phyloP scores from a whole-genome alignment of 768 basidiomycete species.

The Calocera viscosa region DNA sequence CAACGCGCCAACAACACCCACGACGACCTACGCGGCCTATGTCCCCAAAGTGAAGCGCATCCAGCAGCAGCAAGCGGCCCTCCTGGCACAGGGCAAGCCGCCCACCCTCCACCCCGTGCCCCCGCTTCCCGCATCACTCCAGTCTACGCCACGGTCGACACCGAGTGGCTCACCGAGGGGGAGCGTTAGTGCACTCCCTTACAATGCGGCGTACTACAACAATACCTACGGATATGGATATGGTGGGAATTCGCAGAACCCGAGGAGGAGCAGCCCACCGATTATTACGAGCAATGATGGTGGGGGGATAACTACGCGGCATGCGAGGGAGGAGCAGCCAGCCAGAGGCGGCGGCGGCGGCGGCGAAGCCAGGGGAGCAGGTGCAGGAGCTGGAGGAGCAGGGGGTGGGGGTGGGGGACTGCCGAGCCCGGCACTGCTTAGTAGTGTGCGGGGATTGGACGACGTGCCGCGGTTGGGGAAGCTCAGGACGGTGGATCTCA shows the following conservation, averaged over 20 bases:
- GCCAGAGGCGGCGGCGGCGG: not conserved
- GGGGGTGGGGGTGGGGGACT: slow-evolving; percentile 19
- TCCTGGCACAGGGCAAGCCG: not conserved
- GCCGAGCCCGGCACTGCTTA: slow-evolving; percentile 51
- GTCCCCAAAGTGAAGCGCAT: slow-evolving; percentile 51
- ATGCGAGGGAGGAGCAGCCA: too few species aligned
- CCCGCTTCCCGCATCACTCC: not conserved
- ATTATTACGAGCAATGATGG: slow-evolving; percentile 49
- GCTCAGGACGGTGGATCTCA: slow-evolving; percentile 77
- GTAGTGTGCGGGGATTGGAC: slow-evolving; percentile 84
- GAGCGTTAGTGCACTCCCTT: not conserved
- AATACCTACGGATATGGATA: too few species aligned
- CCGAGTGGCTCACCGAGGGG: not conserved
- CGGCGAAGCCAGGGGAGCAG: not conserved
- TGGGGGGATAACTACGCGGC: slow-evolving; percentile 40
- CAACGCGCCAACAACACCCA: not conserved
- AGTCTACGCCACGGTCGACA: not conserved
- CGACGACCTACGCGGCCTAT: slow-evolving; percentile 53
- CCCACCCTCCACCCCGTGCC: not conserved
- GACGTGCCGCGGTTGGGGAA: slow-evolving; percentile 73
- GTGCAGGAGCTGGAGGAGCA: slow-evolving; percentile 17
- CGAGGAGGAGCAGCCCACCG: slow-evolving; percentile 33
- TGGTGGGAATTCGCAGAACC: slow-evolving; percentile 9
- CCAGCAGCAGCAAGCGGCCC: not conserved
- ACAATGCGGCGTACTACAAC: too few species aligned